Percentiles rank a stretch among this genome's conserved stretches.
These are phyloP conservation scores for Rutstroemia sp. DNA, from an alignment of 2,329 filamentous ascomycete species.

Conservation along the genomic window DNA sequence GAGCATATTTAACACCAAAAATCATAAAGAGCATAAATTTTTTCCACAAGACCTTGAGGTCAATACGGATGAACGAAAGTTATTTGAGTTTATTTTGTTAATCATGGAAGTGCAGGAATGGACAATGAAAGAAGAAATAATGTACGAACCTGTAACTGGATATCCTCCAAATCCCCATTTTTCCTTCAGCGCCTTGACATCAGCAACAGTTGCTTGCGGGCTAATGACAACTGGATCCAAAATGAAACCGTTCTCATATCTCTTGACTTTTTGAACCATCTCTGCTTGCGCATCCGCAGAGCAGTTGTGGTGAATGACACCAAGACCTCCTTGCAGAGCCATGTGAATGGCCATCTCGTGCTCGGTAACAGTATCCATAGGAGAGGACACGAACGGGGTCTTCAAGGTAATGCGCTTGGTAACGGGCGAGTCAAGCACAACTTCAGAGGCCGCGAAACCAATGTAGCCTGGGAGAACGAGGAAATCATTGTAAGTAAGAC, in stretches of 20 bases:
- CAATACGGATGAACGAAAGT: slow-evolving; percentile 99
- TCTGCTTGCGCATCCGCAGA: slow-evolving; percentile 94
- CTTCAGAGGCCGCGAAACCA: slow-evolving; percentile 88
- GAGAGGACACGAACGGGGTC: slow-evolving; percentile 93
- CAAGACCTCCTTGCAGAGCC: slow-evolving; percentile 77
- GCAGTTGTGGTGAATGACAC: slow-evolving; percentile 99
- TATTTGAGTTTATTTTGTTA: slow-evolving; percentile 71
- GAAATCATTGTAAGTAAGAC: slow-evolving; percentile 98
- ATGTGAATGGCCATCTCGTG: slow-evolving; percentile 99
- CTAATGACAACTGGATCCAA: slow-evolving; percentile 89
- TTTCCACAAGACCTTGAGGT: slow-evolving; percentile 83
- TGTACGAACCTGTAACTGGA: slow-evolving; percentile 86
- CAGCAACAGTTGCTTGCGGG: slow-evolving; percentile 78
- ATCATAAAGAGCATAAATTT: slow-evolving; percentile 44
- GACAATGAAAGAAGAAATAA: slow-evolving; percentile 10
- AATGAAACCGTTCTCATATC: slow-evolving; percentile 99
- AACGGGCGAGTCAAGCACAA: slow-evolving; percentile 80
- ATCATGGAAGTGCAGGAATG: slow-evolving; percentile 52
- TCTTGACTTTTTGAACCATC: slow-evolving; percentile 99
- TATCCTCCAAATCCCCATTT: slow-evolving; percentile 99
- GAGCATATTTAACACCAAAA: slow-evolving; percentile 14
- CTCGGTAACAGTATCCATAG: slow-evolving; percentile 99
- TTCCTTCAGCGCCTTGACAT: slow-evolving; percentile 89
- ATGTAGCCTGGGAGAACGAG: slow-evolving; percentile 95
- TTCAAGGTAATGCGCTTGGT: slow-evolving; percentile 95